A percentile compares a stretch with the other conserved stretches of the same genome.
Evolutionary conservation across 768 basidiomycete species (phyloP).

Genomic region (Lactarius vividus): DNA sequence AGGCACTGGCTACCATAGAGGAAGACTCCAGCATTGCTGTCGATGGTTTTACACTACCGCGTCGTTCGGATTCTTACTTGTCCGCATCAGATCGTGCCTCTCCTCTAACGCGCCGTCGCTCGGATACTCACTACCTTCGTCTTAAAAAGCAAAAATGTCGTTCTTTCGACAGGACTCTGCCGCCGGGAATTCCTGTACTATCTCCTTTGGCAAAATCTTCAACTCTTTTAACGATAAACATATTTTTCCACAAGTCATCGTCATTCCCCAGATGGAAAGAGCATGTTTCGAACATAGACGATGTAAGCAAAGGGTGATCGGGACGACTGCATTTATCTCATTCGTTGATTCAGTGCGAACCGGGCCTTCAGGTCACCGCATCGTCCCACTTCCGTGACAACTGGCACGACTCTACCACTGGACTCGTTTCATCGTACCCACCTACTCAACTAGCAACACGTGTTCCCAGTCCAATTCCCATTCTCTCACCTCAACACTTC

Average conservation of each 20-base stretch:
- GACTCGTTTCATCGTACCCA: conserved; percentile 3
- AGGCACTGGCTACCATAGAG: not conserved
- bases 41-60: not conserved
- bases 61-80: conserved; percentile 3
- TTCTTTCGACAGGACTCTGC: not conserved
- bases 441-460: conserved; percentile 14
- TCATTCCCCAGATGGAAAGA: not conserved
- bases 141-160: conserved; percentile 13
- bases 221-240: not conserved
- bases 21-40: not conserved
- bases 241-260: not conserved
- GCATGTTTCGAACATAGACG: not conserved
- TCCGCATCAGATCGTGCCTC: conserved; percentile 14
- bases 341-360: not conserved
- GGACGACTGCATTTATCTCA: not conserved
- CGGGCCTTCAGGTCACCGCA: not conserved
- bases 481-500: conserved; percentile 5
- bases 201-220: not conserved
- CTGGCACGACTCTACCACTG: not conserved
- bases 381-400: not conserved
- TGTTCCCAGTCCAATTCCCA: conserved; percentile 6
- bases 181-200: not conserved
- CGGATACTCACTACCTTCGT: not conserved
- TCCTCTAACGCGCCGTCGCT: not conserved
- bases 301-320: not conserved